Percentiles rank a stretch among this genome's conserved stretches.
These are phyloP conservation scores for Gymnopilus dilepis DNA, from an alignment of 768 basidiomycete genomes.

Conservation along the genomic window DNA sequence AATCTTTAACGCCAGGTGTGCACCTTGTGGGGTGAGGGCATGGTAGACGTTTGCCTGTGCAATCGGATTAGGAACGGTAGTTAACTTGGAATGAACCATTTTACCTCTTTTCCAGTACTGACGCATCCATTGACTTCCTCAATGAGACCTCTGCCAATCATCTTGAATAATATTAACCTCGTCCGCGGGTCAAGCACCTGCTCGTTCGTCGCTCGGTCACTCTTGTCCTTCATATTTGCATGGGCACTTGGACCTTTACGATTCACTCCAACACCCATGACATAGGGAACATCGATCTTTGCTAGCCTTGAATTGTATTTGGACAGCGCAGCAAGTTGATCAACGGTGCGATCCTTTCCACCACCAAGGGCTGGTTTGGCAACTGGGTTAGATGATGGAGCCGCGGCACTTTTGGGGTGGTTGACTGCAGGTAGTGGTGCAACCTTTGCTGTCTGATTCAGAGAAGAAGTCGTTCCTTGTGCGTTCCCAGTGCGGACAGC, in stretches of 20 bases:
- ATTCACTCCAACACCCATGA: conserved; percentile 77
- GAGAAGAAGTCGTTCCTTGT: conserved; percentile 59
- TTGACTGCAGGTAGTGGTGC: conserved; percentile 76
- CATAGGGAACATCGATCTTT: conserved; percentile 77
- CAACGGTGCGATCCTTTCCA: conserved; percentile 64
- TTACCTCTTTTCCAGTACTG: conserved; percentile 96
- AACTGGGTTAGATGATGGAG: conserved; percentile 25
- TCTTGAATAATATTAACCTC: conserved; percentile 91
- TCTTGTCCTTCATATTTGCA: conserved; percentile 93
- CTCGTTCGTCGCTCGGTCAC: conserved; percentile 95
- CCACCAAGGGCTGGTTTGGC: conserved; percentile 28
- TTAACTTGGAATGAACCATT: conserved; percentile 22
- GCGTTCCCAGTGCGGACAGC: conserved; percentile 79
- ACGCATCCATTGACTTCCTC: conserved; percentile 95
- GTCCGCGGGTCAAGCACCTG: conserved; percentile 98
- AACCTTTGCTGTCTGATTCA: conserved; percentile 53
- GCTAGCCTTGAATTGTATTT: conserved; percentile 79
- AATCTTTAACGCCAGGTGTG: conserved; percentile 91
- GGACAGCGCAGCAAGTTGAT: conserved; percentile 75
- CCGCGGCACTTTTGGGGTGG: conserved; percentile 50
- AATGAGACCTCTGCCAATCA: conserved; percentile 89
- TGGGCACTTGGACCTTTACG: conserved; percentile 90
- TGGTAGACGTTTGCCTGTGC: conserved; percentile 96
- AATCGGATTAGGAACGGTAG: conserved; percentile 12
- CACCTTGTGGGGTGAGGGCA: conserved; percentile 58